Evolutionary conservation across 495 filamentous ascomycete species (phyloP).

Genomic region (Talaromyces wortmannii): DNA sequence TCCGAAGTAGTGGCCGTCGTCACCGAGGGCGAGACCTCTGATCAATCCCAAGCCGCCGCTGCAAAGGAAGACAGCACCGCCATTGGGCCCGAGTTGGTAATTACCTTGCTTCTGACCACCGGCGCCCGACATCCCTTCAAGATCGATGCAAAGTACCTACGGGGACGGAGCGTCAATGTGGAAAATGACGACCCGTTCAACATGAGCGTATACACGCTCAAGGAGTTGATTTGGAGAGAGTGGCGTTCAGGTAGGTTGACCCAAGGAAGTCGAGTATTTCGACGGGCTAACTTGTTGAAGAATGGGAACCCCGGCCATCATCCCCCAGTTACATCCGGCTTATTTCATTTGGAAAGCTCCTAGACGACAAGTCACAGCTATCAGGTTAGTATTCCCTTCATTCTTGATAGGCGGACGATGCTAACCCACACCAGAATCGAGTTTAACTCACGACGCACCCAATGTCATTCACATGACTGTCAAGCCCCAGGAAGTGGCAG

Average conservation of each 20-base stretch:
- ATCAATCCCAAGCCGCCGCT: constrained; percentile 18
- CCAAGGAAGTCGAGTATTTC: neutral
- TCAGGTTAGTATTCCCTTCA: constrained; percentile 45
- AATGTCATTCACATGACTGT: constrained; percentile 95
- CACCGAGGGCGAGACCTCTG: constrained; percentile 31
- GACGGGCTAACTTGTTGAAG: constrained; percentile 24
- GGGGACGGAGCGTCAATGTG: constrained; percentile 67
- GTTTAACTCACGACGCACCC: constrained; percentile 60
- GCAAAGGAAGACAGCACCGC: constrained; percentile 25
- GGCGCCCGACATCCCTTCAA: constrained; percentile 81
- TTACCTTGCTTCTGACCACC: constrained; percentile 74
- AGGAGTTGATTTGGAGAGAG: constrained; percentile 84
- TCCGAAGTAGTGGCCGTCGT: neutral
- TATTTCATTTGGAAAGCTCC: constrained; percentile 80
- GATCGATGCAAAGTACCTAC: constrained; percentile 78
- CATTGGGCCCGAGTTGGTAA: constrained; percentile 38
- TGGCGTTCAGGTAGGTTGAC: constrained; percentile 61
- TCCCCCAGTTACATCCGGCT: constrained; percentile 79
- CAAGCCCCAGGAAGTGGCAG: constrained; percentile 78
- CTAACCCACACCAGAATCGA: constrained; percentile 54
- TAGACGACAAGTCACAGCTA: constrained; percentile 78
- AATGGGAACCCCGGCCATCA: constrained; percentile 81
- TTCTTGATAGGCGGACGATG: neutral
- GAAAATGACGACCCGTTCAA: constrained; percentile 76
- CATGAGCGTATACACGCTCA: constrained; percentile 85